phyloP scores from a whole-genome alignment of 139 green algal genomes.

The Auxenochlorella protothecoides region DNA sequence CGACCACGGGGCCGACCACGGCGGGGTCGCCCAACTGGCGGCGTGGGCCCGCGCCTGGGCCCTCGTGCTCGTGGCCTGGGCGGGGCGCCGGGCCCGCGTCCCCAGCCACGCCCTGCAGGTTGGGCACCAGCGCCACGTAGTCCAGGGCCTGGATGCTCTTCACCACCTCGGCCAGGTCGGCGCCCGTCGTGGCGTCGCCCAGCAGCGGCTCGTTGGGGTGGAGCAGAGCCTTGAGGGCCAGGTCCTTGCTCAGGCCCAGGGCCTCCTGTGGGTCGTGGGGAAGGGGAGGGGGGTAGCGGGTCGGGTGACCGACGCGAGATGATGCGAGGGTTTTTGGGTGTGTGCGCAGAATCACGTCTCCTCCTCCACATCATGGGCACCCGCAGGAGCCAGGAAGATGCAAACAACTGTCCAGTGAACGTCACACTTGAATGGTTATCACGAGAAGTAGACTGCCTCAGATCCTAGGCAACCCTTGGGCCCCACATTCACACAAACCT shows the following conservation, averaged over 20 bases:
- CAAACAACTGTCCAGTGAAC: too few relatives aligned
- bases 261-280: not conserved
- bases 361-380: too few relatives aligned
- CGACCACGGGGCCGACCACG: not conserved
- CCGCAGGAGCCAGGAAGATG: too few relatives aligned
- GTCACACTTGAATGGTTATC: too few relatives aligned
- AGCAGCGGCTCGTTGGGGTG: not conserved
- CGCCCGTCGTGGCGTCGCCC: not conserved
- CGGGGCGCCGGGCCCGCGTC: not conserved
- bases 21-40: not conserved
- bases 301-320: slow-evolving; percentile 3
- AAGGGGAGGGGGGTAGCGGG: slow-evolving; percentile 6
- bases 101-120: slow-evolving; percentile 2
- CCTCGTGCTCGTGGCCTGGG: not conserved
- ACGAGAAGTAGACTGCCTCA: too few relatives aligned
- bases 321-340: not conserved
- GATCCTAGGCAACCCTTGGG: too few relatives aligned
- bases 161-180: slow-evolving; percentile 13
- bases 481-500: too few relatives aligned
- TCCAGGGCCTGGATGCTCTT: slow-evolving; percentile 5
- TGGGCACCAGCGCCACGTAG: slow-evolving; percentile 13
- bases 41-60: too few relatives aligned
- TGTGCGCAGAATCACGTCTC: too few relatives aligned
- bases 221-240: not conserved
- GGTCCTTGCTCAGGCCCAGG: not conserved